Evolutionary conservation across 371 early-diverging fungal species (phyloP).

Genomic region (Fennellomyces sp.): DNA sequence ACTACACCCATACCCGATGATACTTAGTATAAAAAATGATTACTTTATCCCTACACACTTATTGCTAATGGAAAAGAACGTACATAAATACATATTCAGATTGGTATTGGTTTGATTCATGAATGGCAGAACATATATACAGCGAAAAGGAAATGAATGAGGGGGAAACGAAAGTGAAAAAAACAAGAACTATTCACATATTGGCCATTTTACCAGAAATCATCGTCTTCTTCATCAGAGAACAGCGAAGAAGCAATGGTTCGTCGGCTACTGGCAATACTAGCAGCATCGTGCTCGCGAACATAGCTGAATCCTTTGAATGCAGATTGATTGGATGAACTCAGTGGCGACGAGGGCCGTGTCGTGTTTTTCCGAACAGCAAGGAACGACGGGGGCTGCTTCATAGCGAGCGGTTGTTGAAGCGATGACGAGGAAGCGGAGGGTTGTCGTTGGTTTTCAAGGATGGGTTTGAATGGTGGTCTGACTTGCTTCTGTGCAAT

Average conservation of each 20-base stretch:
- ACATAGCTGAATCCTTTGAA: slow-evolving; percentile 43
- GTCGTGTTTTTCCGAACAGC: slow-evolving; percentile 9
- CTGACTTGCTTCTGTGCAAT: slow-evolving; percentile 59
- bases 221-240: slow-evolving; percentile 23
- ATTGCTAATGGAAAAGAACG: not conserved
- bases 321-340: slow-evolving; percentile 28
- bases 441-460: slow-evolving; percentile 5
- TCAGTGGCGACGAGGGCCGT: slow-evolving; percentile 9
- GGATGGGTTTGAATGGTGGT: slow-evolving; percentile 54
- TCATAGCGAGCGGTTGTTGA: slow-evolving; percentile 7
- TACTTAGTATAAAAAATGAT: no score
- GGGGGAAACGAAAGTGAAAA: not conserved
- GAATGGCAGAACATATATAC: not conserved
- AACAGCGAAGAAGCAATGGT: slow-evolving; percentile 15
- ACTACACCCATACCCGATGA: not conserved
- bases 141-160: not conserved
- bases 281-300: slow-evolving; percentile 20
- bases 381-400: slow-evolving; percentile 16
- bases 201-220: not conserved
- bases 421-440: slow-evolving; percentile 4
- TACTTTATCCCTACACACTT: no score
- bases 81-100: not conserved
- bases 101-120: not conserved
- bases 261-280: slow-evolving; percentile 18
- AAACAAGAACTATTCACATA: slow-evolving; percentile 1